These are phyloP conservation scores for Avena sativa DNA, from an alignment of 176 grass and related monocot genomes.

Conservation along the genomic window DNA sequence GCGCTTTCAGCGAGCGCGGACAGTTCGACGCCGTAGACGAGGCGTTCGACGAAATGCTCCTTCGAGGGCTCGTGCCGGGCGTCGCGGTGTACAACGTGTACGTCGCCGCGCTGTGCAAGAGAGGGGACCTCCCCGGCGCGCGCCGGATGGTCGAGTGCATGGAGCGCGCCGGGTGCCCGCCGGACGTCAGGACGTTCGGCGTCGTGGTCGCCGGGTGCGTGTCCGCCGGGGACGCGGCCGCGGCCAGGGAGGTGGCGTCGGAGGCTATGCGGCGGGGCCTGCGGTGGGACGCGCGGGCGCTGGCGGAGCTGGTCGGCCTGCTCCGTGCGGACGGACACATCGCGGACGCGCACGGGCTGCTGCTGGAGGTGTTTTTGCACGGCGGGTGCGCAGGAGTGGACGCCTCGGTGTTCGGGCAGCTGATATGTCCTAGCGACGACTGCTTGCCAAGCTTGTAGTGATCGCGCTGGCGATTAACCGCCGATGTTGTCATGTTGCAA, in stretches of 20 bases:
- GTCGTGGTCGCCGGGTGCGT: slow-evolving; percentile 43
- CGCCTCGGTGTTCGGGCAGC: slow-evolving; percentile 28
- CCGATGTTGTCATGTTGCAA: not conserved
- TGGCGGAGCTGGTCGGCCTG: slow-evolving; percentile 32
- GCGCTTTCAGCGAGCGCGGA: slow-evolving; percentile 26
- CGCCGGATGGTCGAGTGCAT: slow-evolving; percentile 65
- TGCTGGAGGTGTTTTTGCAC: slow-evolving; percentile 35
- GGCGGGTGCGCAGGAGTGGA: slow-evolving; percentile 27
- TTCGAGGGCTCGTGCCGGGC: slow-evolving; percentile 56
- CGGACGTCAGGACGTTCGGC: slow-evolving; percentile 45
- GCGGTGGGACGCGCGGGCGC: slow-evolving; percentile 48
- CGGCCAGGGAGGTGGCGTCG: slow-evolving; percentile 44
- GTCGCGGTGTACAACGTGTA: slow-evolving; percentile 51
- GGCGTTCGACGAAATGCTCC: slow-evolving; percentile 80
- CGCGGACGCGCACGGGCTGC: slow-evolving; percentile 38
- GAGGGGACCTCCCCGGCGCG: slow-evolving; percentile 54
- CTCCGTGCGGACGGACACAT: slow-evolving; percentile 11
- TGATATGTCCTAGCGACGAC: slow-evolving; percentile 32
- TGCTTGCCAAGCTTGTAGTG: not conserved
- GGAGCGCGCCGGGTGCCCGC: slow-evolving; percentile 66
- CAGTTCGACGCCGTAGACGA: slow-evolving; percentile 51
- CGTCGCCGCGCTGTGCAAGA: slow-evolving; percentile 47
- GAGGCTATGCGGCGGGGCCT: slow-evolving; percentile 51
- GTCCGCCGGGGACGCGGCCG: slow-evolving; percentile 25
- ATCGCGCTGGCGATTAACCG: not conserved